A percentile compares a stretch with the other conserved stretches of the same genome.
Conservation (phyloP, 768 basidiomycete species). For the Hericium coralloides region DNA sequence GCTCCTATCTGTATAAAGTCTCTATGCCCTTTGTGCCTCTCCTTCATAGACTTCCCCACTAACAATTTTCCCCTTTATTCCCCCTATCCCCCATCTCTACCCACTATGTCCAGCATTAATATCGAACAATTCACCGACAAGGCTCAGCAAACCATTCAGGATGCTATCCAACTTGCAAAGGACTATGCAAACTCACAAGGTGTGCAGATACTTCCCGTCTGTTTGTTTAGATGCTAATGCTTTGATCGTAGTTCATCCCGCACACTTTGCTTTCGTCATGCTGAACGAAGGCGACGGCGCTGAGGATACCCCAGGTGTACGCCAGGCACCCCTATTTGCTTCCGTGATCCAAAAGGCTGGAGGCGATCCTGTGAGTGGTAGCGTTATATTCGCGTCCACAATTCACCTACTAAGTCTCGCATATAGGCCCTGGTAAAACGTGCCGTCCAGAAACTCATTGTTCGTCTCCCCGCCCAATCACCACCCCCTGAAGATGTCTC, state of each 20-base stretch:
- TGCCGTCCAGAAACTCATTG: constrained; percentile 64
- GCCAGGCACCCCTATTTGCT: constrained; percentile 54
- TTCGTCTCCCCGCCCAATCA: constrained; percentile 73
- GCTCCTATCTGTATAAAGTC: background rate
- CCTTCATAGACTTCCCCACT: background rate
- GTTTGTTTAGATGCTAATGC: background rate
- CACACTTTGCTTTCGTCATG: constrained; percentile 74
- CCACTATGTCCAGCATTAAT: constrained; percentile 21
- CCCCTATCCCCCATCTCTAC: background rate
- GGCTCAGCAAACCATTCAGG: constrained; percentile 57
- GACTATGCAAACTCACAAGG: constrained; percentile 81
- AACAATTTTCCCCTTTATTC: background rate
- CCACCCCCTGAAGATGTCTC: constrained; percentile 81
- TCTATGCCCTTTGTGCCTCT: background rate
- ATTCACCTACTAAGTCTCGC: background rate
- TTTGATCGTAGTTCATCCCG: constrained; percentile 57
- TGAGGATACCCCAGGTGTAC: constrained; percentile 26
- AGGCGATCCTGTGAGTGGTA: constrained; percentile 62
- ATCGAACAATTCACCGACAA: constrained; percentile 79
- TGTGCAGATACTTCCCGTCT: constrained; percentile 22
- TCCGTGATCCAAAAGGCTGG: constrained; percentile 78
- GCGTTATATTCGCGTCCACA: background rate
- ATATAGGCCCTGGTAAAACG: constrained; percentile 52
- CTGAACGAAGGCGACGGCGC: constrained; percentile 54
- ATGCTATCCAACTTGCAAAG: constrained; percentile 72